phyloP scores from a whole-genome alignment of 176 grass and related monocot species.

The Melocanna baccifera region DNA sequence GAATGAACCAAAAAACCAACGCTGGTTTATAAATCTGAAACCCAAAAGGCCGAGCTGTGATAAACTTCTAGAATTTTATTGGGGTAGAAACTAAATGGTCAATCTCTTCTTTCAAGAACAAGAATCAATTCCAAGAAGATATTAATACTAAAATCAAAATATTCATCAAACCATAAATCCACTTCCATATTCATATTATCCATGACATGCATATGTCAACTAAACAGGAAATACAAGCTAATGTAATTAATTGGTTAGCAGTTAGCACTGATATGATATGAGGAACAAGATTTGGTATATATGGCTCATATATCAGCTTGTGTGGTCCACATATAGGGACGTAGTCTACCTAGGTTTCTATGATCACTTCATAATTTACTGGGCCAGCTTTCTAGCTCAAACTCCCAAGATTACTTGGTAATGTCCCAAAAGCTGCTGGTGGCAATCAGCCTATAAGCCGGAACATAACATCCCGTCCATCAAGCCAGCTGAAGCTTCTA shows the following conservation, averaged over 20 bases:
- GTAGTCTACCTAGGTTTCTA: not conserved
- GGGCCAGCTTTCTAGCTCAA: not conserved
- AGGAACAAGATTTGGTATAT: not conserved
- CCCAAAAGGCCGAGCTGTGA: not conserved
- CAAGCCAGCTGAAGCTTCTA: not conserved
- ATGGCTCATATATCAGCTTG: constrained; percentile 2
- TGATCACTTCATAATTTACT: not conserved
- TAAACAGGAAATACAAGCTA: constrained; percentile 11
- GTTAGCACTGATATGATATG: not conserved
- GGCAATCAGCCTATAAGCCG: not conserved
- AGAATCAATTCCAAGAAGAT: not conserved
- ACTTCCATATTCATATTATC: not conserved
- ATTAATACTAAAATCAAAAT: not conserved
- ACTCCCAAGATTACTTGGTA: not conserved
- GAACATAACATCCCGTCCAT: not conserved
- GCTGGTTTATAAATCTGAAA: not conserved
- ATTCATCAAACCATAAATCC: not conserved
- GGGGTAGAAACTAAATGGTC: not conserved
- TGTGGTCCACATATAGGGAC: not conserved
- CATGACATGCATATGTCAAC: not conserved
- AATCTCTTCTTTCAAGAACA: not conserved
- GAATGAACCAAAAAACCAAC: not conserved
- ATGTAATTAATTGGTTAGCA: not conserved
- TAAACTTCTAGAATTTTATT: not conserved
- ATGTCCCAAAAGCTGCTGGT: not conserved